Conservation (phyloP, 2,329 filamentous ascomycete genomes). For the Beauveria sp. region DNA sequence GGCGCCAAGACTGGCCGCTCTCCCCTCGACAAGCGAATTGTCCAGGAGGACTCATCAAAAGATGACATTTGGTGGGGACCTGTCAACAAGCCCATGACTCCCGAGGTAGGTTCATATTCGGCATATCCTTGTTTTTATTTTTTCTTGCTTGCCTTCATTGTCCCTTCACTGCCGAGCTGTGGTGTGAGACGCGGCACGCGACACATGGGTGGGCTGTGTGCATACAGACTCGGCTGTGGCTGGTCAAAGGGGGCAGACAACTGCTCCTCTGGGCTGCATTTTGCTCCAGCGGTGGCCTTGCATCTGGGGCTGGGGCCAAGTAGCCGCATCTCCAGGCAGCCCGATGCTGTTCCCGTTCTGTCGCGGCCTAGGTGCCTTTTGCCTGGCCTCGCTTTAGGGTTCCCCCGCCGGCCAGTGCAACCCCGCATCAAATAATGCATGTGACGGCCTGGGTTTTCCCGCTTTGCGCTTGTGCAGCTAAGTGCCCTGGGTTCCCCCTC, state of each 20-base stretch:
- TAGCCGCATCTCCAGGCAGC: not conserved
- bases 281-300: not conserved
- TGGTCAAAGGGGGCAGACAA: not conserved
- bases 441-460: slow-evolving; percentile 2
- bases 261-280: not conserved
- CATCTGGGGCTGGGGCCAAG: not conserved
- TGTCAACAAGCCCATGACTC: slow-evolving; percentile 97
- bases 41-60: slow-evolving; percentile 82
- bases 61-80: slow-evolving; percentile 98
- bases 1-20: slow-evolving; percentile 97
- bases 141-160: not conserved
- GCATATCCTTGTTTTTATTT: slow-evolving; percentile 11
- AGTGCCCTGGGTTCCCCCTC: not conserved
- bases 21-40: slow-evolving; percentile 93
- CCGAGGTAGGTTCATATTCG: slow-evolving; percentile 60
- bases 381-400: not conserved
- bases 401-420: slow-evolving; percentile 4
- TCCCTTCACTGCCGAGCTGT: not conserved
- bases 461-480: not conserved
- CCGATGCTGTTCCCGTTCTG: not conserved
- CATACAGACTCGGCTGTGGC: not conserved
- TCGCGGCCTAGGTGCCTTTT: not conserved
- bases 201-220: not conserved
- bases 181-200: not conserved
- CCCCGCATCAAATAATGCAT: slow-evolving; percentile 7